phyloP scores from a whole-genome alignment of 1,139 yeast species.

The Nakaseomyces delphensis region DNA sequence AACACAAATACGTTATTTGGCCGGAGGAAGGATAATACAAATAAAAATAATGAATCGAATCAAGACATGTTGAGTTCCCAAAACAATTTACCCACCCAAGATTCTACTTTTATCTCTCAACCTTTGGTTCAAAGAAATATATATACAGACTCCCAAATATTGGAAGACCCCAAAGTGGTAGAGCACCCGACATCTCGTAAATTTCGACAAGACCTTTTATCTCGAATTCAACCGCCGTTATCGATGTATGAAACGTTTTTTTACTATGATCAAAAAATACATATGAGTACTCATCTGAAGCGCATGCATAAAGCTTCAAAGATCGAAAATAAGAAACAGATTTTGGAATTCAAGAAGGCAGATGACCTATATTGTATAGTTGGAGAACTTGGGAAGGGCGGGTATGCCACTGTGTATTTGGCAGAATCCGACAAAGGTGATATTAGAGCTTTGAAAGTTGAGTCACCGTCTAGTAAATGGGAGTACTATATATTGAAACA shows the following conservation, averaged over 20 bases:
- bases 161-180: constrained; percentile 10
- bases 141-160: constrained; percentile 2
- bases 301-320: constrained; percentile 34
- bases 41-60: not conserved
- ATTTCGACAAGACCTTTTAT: constrained; percentile 16
- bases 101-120: constrained; percentile 28
- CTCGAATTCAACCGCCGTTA: constrained; percentile 28
- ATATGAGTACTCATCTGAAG: constrained; percentile 33
- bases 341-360: constrained; percentile 33
- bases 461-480: constrained; percentile 67
- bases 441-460: constrained; percentile 63
- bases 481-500: constrained; percentile 66
- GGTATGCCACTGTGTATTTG: constrained; percentile 69
- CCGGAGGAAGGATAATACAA: not conserved
- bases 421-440: constrained; percentile 57
- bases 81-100: constrained; percentile 8
- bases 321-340: constrained; percentile 33
- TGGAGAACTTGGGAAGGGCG: constrained; percentile 67
- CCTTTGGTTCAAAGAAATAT: constrained; percentile 12
- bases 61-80: not conserved
- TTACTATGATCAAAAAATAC: constrained; percentile 28
- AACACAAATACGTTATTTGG: constrained; percentile 12
- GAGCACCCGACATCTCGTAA: constrained; percentile 20
- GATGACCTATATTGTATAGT: constrained; percentile 49
- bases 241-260: constrained; percentile 30